phyloP scores from a whole-genome alignment of 2,329 filamentous ascomycete species.

The Paecilomyces variotii region DNA sequence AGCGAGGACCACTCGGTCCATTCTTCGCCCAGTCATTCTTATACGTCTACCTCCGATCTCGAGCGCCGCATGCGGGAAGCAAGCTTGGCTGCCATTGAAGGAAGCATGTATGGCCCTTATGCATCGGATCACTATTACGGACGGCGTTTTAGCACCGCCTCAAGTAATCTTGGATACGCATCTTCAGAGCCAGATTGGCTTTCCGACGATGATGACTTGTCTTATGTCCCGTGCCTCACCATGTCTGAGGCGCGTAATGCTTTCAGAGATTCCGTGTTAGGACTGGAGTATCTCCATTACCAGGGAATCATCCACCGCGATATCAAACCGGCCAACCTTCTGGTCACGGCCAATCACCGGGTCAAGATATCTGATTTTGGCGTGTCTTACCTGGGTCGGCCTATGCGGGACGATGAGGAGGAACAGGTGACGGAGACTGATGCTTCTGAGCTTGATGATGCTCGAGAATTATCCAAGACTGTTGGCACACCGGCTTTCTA shows the following conservation, averaged over 20 bases:
- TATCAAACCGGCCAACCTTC: slow-evolving; percentile 82
- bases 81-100: slow-evolving; percentile 55
- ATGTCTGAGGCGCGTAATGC: slow-evolving; percentile 71
- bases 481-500: slow-evolving; percentile 97
- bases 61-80: slow-evolving; percentile 21
- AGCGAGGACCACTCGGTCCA: slow-evolving; percentile 48
- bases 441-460: slow-evolving; percentile 79
- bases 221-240: slow-evolving; percentile 89
- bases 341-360: slow-evolving; percentile 74
- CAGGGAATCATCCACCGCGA: slow-evolving; percentile 78
- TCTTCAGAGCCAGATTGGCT: slow-evolving; percentile 38
- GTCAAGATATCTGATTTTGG: slow-evolving; percentile 99
- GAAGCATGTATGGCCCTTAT: slow-evolving; percentile 69
- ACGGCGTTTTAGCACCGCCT: slow-evolving; percentile 71
- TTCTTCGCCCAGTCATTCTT: slow-evolving; percentile 46
- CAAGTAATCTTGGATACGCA: slow-evolving; percentile 48
- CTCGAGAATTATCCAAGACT: slow-evolving; percentile 93
- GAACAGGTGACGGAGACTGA: slow-evolving; percentile 75
- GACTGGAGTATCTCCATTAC: slow-evolving; percentile 86
- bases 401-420: slow-evolving; percentile 72
- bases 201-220: slow-evolving; percentile 67
- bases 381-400: slow-evolving; percentile 90
- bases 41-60: slow-evolving; percentile 40
- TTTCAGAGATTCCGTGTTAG: slow-evolving; percentile 87
- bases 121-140: slow-evolving; percentile 51